Percentiles rank a stretch among this genome's conserved stretches.
Evolutionary conservation across 495 filamentous ascomycete genomes (phyloP).

Genomic region (Talaromyces borbonicus): DNA sequence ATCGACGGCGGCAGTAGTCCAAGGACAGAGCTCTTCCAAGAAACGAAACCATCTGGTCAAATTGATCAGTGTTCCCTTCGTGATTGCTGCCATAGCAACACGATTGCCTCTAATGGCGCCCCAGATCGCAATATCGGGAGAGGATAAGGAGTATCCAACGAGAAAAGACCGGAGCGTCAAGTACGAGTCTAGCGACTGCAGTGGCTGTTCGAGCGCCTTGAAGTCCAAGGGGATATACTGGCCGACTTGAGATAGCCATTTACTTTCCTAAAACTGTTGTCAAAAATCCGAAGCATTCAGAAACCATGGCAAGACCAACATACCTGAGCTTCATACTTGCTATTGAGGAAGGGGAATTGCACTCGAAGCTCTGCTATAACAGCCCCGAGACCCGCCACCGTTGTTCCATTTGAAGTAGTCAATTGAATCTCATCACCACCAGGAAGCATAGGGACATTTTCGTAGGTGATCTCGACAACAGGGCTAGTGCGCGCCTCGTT

Average conservation of each 20-base stretch:
- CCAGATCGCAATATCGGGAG: slow-evolving; percentile 77
- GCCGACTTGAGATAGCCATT: slow-evolving; percentile 47
- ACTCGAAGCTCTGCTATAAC: slow-evolving; percentile 29
- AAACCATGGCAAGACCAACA: too few relatives aligned
- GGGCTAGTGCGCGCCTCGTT: slow-evolving; percentile 36
- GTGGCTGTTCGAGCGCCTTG: slow-evolving; percentile 65
- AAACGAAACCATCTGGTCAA: slow-evolving; percentile 82
- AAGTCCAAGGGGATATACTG: slow-evolving; percentile 56
- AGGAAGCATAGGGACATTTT: slow-evolving; percentile 35
- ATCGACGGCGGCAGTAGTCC: slow-evolving; percentile 39
- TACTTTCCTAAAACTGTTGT: slow-evolving; percentile 29
- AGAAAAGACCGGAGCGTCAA: slow-evolving; percentile 79
- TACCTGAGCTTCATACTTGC: slow-evolving; percentile 37
- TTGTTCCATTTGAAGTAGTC: slow-evolving; percentile 18
- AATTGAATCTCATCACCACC: slow-evolving; percentile 35
- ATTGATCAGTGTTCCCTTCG: slow-evolving; percentile 67
- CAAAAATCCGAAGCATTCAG: slow-evolving; percentile 5
- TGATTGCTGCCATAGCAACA: slow-evolving; percentile 70
- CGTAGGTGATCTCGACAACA: slow-evolving; percentile 36
- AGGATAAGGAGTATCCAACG: slow-evolving; percentile 68
- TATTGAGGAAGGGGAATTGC: slow-evolving; percentile 32
- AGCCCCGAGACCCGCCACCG: slow-evolving; percentile 26
- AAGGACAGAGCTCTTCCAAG: slow-evolving; percentile 71
- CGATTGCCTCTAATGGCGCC: slow-evolving; percentile 75
- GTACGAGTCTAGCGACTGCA: slow-evolving; percentile 74